Conservation (phyloP, 2,329 filamentous ascomycete species). For the Neophaeococcomyces mojaviensis region DNA sequence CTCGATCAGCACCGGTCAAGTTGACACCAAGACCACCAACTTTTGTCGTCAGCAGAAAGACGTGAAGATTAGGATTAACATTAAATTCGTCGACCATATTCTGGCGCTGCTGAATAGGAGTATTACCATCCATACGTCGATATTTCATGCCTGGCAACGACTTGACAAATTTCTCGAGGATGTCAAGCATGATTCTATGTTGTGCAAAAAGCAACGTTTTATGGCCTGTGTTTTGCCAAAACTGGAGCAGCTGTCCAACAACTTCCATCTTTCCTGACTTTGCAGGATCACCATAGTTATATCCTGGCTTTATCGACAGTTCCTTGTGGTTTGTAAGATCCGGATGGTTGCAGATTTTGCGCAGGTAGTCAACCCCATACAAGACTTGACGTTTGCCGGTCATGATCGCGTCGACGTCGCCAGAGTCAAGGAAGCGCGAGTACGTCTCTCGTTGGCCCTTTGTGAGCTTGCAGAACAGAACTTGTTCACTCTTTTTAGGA, state of each 20-base stretch:
- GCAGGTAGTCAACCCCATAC: slow-evolving; percentile 81
- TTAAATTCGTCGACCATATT: slow-evolving; percentile 90
- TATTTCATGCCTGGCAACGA: slow-evolving; percentile 64
- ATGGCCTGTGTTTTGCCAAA: slow-evolving; percentile 88
- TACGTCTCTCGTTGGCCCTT: slow-evolving; percentile 72
- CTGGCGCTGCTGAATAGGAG: slow-evolving; percentile 81
- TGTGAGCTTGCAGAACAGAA: slow-evolving; percentile 90
- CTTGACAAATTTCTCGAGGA: slow-evolving; percentile 73
- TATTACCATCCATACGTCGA: slow-evolving; percentile 87
- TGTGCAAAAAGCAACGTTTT: slow-evolving; percentile 92
- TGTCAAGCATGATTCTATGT: slow-evolving; percentile 89
- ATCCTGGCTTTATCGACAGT: slow-evolving; percentile 52
- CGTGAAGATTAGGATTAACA: slow-evolving; percentile 64
- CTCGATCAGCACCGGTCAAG: slow-evolving; percentile 84
- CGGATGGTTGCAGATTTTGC: slow-evolving; percentile 97
- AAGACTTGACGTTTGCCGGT: slow-evolving; percentile 68
- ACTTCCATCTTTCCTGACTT: slow-evolving; percentile 96
- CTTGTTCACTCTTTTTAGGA: slow-evolving; percentile 91
- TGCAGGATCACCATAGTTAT: slow-evolving; percentile 67
- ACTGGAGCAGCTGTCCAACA: slow-evolving; percentile 73
- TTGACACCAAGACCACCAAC: slow-evolving; percentile 93
- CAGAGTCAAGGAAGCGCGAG: slow-evolving; percentile 69
- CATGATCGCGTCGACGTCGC: slow-evolving; percentile 78
- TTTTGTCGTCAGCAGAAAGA: slow-evolving; percentile 91
- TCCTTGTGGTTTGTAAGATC: slow-evolving; percentile 68